phyloP scores from a whole-genome alignment of 1,284 basidiomycete species.

The Austroboletus niveus region DNA sequence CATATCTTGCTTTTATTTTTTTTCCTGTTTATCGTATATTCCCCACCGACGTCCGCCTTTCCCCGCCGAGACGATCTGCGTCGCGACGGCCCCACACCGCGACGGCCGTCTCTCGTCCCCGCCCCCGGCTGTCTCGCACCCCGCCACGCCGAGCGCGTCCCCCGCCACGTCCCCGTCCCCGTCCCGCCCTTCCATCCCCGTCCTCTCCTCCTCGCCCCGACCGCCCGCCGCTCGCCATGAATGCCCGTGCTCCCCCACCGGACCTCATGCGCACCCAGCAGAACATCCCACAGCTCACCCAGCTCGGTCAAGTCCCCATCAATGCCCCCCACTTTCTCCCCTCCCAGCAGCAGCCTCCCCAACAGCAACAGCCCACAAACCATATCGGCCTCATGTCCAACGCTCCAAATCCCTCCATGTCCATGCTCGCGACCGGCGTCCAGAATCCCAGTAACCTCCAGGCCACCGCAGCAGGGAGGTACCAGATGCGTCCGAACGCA shows the following conservation, averaged over 20 bases:
- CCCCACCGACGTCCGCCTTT: conserved; percentile 16
- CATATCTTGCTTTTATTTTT: conserved; percentile 30
- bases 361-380: conserved; percentile 28
- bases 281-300: conserved; percentile 41
- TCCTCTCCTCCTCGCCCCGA: conserved; percentile 3
- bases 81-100: conserved; percentile 16
- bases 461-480: conserved; percentile 20
- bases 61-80: conserved; percentile 15
- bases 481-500: conserved; percentile 28
- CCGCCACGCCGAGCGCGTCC: background rate
- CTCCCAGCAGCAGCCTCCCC: conserved; percentile 34
- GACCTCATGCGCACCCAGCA: conserved; percentile 45
- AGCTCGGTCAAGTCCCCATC: conserved; percentile 34
- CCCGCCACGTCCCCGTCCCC: conserved; percentile 3
- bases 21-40: conserved; percentile 25
- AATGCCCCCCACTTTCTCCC: conserved; percentile 39
- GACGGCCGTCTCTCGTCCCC: conserved; percentile 5
- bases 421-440: conserved; percentile 26
- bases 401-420: conserved; percentile 24
- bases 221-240: conserved; percentile 24
- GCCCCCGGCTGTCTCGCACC: background rate
- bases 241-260: conserved; percentile 35
- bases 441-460: conserved; percentile 24
- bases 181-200: background rate
- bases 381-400: conserved; percentile 34